Evolutionary conservation across 495 filamentous ascomycete genomes (phyloP).

Genomic region (Aspergillus haitiensis): DNA sequence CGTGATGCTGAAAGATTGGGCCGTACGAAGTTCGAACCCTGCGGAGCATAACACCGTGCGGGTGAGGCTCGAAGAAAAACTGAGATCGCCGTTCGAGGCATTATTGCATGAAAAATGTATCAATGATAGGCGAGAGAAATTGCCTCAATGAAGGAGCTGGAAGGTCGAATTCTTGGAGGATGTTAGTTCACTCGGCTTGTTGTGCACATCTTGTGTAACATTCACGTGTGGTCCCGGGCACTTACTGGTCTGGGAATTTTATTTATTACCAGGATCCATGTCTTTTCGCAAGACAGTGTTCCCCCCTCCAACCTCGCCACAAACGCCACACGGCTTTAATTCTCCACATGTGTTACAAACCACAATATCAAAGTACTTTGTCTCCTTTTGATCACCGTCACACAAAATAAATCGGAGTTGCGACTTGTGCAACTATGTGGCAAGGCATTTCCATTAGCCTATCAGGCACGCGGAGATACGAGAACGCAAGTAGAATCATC

Average conservation of each 20-base stretch:
- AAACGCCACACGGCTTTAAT: constrained; percentile 4
- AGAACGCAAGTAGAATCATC: no score
- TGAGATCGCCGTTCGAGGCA: constrained; percentile 24
- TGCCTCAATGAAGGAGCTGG: background rate
- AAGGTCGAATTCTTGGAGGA: background rate
- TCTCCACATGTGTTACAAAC: no score
- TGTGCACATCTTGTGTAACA: no score
- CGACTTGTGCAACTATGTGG: no score
- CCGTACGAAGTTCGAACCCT: constrained; percentile 19
- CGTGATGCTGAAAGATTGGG: constrained; percentile 27
- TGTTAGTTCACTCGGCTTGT: no score
- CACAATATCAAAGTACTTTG: no score
- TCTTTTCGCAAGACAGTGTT: no score
- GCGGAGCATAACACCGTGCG: constrained; percentile 24
- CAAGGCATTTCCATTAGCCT: no score
- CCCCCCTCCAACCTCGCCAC: constrained; percentile 3
- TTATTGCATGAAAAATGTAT: background rate
- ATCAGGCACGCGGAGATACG: no score
- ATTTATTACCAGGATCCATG: background rate
- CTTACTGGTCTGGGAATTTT: background rate
- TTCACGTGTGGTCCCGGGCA: no score
- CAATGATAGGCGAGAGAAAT: background rate
- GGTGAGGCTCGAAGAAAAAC: constrained; percentile 25
- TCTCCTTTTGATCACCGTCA: no score
- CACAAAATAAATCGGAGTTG: no score